Conservation (phyloP, 805 yeast genomes). For the Pichia eremophila region DNA sequence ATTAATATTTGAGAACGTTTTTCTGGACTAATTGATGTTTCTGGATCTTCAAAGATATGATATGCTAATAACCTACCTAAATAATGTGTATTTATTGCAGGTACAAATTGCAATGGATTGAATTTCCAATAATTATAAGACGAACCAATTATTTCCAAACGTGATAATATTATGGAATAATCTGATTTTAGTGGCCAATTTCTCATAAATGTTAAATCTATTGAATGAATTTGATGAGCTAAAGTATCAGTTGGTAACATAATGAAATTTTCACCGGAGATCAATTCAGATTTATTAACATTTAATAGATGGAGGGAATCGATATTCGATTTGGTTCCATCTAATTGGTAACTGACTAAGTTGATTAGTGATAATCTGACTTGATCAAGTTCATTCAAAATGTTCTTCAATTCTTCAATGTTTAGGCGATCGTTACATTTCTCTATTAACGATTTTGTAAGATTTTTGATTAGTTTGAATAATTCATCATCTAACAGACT, state of each 20-base stretch:
- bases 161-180: conserved; percentile 43
- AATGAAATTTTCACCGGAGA: conserved; percentile 38
- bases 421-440: not conserved
- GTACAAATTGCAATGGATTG: conserved; percentile 74
- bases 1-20: conserved; percentile 57
- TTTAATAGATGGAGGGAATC: not conserved
- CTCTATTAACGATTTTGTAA: not conserved
- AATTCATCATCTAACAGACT: conserved; percentile 56
- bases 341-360: conserved; percentile 1
- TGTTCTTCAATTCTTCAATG: not conserved
- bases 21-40: conserved; percentile 25
- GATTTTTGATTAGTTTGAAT: conserved; percentile 19
- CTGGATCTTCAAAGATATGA: conserved; percentile 56
- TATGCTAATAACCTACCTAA: conserved; percentile 59
- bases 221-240: conserved; percentile 54
- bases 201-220: conserved; percentile 55
- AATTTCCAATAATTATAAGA: conserved; percentile 37
- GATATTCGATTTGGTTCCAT: not conserved
- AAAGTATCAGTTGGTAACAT: conserved; percentile 40
- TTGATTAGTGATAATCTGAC: not conserved
- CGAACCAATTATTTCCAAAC: conserved; percentile 45
- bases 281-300: not conserved
- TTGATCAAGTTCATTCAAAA: not conserved
- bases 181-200: conserved; percentile 77
- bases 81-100: conserved; percentile 60